A percentile compares a stretch with the other conserved stretches of the same genome.
phyloP scores from a whole-genome alignment of 2,329 filamentous ascomycete species.

The Monilinia laxa region DNA sequence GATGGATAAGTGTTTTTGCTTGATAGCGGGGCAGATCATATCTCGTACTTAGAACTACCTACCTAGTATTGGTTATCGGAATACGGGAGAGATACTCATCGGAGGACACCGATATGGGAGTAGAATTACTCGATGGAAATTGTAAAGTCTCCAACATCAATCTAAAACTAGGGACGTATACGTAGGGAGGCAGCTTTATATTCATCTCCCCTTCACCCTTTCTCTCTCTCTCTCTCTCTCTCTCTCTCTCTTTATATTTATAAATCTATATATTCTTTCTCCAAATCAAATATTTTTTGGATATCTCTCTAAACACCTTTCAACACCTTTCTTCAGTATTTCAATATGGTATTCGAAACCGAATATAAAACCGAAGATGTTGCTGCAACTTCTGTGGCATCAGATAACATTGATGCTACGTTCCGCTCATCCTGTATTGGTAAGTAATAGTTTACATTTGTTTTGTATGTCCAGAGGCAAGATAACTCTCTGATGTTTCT shows the following conservation, averaged over 20 bases:
- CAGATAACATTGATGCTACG: constrained; percentile 59
- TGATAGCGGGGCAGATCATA: constrained; percentile 25
- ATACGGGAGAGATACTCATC: constrained; percentile 19
- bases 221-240: neutral
- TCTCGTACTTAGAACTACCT: neutral
- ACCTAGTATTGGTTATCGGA: too few species aligned
- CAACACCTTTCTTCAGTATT: neutral
- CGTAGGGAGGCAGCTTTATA: too few species aligned
- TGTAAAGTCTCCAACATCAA: constrained; percentile 17
- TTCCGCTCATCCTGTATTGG: constrained; percentile 63
- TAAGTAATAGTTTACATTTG: constrained; percentile 41
- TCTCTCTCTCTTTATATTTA: neutral
- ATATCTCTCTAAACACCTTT: neutral
- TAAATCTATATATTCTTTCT: too few species aligned
- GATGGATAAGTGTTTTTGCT: neutral
- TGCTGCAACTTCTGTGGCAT: constrained; percentile 48
- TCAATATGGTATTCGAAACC: constrained; percentile 42
- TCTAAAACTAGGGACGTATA: neutral
- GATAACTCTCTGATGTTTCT: neutral
- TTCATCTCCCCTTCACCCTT: neutral
- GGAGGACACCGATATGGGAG: constrained; percentile 27
- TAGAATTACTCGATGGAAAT: constrained; percentile 35
- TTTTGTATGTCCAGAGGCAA: neutral
- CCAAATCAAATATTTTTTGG: neutral
- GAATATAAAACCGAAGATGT: constrained; percentile 59